Evolutionary conservation across 2,329 filamentous ascomycete genomes (phyloP).

Genomic region (Teratosphaeria pseudoeucalypti): DNA sequence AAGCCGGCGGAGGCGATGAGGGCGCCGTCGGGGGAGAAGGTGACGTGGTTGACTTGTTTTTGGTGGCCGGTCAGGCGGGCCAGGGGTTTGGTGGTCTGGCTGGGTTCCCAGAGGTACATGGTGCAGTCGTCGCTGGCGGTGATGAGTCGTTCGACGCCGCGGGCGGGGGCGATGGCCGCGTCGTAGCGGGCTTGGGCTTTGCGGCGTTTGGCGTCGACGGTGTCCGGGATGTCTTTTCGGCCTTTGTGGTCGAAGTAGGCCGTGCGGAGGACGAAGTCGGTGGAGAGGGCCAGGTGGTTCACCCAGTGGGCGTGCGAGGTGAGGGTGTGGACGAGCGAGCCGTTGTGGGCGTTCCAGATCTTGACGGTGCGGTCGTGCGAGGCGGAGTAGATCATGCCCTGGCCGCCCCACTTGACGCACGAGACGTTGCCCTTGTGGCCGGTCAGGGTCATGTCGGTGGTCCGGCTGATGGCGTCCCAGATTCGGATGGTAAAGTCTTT

Average conservation of each 20-base stretch:
- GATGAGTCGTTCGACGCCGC: conserved; percentile 69
- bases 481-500: conserved; percentile 83
- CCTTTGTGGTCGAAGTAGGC: conserved; percentile 76
- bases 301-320: conserved; percentile 85
- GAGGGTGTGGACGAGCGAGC: conserved; percentile 69
- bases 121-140: conserved; percentile 93
- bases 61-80: conserved; percentile 88
- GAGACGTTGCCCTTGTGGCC: conserved; percentile 84
- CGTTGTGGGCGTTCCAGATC: conserved; percentile 74
- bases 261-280: conserved; percentile 79
- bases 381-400: conserved; percentile 68
- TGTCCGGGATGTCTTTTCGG: conserved; percentile 51
- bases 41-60: conserved; percentile 93
- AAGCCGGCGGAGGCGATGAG: conserved; percentile 82
- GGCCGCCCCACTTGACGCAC: conserved; percentile 92
- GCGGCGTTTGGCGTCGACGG: conserved; percentile 57
- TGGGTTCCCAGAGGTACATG: conserved; percentile 89
- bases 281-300: conserved; percentile 87
- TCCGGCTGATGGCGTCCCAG: conserved; percentile 71
- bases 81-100: conserved; percentile 67
- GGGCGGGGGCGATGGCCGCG: conserved; percentile 56
- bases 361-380: conserved; percentile 90
- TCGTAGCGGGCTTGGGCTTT: conserved; percentile 78
- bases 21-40: conserved; percentile 80
- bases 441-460: conserved; percentile 69